Evolutionary conservation across 2,329 filamentous ascomycete species (phyloP).

Genomic region (Xylariaceae sp.): DNA sequence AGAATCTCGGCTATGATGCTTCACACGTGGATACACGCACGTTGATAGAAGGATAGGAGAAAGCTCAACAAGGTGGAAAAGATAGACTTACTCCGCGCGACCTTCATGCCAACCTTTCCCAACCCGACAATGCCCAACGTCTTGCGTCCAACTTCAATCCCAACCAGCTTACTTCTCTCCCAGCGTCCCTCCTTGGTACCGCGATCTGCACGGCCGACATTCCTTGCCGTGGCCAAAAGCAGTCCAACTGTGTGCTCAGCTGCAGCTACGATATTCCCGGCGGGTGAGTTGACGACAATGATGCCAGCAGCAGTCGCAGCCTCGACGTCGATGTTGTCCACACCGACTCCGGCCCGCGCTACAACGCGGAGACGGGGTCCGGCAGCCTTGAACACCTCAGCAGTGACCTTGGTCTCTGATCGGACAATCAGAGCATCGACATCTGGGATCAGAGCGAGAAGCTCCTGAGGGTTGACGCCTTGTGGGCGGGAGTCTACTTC

Average conservation of each 20-base stretch:
- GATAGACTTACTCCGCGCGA: slow-evolving; percentile 43
- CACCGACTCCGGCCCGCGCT: slow-evolving; percentile 73
- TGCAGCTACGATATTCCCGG: slow-evolving; percentile 74
- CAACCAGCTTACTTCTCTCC: slow-evolving; percentile 70
- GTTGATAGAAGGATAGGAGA: neutral
- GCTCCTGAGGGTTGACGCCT: slow-evolving; percentile 55
- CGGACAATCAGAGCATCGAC: slow-evolving; percentile 76
- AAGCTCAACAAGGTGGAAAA: neutral
- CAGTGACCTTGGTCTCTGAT: slow-evolving; percentile 76
- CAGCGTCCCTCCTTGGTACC: slow-evolving; percentile 66
- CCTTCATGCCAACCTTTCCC: slow-evolving; percentile 78
- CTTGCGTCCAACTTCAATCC: slow-evolving; percentile 73
- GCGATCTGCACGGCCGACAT: slow-evolving; percentile 65
- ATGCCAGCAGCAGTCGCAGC: slow-evolving; percentile 68
- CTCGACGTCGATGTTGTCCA: slow-evolving; percentile 75
- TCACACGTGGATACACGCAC: neutral
- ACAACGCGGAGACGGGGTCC: slow-evolving; percentile 70
- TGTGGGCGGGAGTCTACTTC: slow-evolving; percentile 63
- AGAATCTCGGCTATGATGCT: neutral
- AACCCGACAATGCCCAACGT: slow-evolving; percentile 70
- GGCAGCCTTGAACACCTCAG: slow-evolving; percentile 54
- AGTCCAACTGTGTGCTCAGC: slow-evolving; percentile 74
- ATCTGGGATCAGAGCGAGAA: slow-evolving; percentile 60
- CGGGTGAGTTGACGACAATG: slow-evolving; percentile 74
- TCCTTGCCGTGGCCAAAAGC: slow-evolving; percentile 67